phyloP scores from a whole-genome alignment of 2,329 filamentous ascomycete genomes.

The Cladosporium sp. region DNA sequence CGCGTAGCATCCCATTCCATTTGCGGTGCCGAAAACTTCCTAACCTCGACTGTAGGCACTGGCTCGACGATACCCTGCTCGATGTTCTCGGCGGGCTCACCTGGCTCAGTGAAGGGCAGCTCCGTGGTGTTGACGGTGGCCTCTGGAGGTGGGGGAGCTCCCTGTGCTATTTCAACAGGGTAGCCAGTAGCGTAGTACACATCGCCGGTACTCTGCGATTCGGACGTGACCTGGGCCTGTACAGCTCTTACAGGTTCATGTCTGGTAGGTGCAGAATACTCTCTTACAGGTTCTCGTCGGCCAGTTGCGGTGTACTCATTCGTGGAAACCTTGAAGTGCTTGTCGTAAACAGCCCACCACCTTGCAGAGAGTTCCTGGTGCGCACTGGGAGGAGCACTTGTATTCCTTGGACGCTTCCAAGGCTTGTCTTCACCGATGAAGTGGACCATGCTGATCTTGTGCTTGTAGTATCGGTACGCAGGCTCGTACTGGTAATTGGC shows the following conservation, averaged over 20 bases:
- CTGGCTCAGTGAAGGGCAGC: conserved; percentile 45
- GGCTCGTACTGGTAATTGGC: conserved; percentile 97
- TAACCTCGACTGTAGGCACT: conserved; percentile 47
- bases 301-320: conserved; percentile 21
- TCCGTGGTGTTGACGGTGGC: conserved; percentile 41
- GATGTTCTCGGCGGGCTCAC: conserved; percentile 45
- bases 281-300: conserved; percentile 21
- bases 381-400: conserved; percentile 57
- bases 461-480: conserved; percentile 89
- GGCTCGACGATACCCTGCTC: conserved; percentile 46
- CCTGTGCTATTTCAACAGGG: conserved; percentile 26
- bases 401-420: conserved; percentile 56
- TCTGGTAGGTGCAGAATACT: conserved; percentile 22
- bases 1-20: conserved; percentile 64
- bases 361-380: conserved; percentile 81
- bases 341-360: conserved; percentile 96
- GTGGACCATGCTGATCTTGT: conserved; percentile 84
- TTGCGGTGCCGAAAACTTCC: conserved; percentile 57
- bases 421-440: conserved; percentile 93
- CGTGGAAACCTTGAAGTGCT: conserved; percentile 64
- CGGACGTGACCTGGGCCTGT: conserved; percentile 14
- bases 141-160: conserved; percentile 31
- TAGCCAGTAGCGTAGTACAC: conserved; percentile 30
- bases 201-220: conserved; percentile 1
- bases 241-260: conserved; percentile 21